Conservation (phyloP, 208 protist genomes). For the Leishmania aethiopica region DNA sequence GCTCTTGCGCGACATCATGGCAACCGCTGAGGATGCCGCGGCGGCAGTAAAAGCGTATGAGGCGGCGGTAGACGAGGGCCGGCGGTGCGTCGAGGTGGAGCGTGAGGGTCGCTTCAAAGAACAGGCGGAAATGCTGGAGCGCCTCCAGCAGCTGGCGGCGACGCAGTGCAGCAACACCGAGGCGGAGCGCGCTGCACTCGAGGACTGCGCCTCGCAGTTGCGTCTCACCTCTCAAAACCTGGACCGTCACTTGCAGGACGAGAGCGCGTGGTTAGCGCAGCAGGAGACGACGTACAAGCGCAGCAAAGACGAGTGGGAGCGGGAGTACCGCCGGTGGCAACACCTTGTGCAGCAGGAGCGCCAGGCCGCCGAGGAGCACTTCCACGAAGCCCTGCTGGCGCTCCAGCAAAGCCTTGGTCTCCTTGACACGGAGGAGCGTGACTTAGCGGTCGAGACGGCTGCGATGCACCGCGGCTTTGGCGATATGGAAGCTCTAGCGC, state of each 20-base stretch:
- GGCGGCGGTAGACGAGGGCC: conserved; percentile 42
- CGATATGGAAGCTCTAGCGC: conserved; percentile 30
- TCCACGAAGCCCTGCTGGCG: conserved; percentile 41
- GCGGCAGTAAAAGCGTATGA: conserved; percentile 54
- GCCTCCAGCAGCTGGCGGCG: conserved; percentile 45
- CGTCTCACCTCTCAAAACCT: conserved; percentile 43
- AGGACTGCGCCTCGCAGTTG: conserved; percentile 49
- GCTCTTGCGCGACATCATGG: conserved; percentile 39
- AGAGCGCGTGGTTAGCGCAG: conserved; percentile 67
- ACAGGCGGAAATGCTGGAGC: conserved; percentile 37
- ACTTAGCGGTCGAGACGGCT: conserved; percentile 35
- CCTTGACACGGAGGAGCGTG: conserved; percentile 59
- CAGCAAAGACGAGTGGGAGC: conserved; percentile 62
- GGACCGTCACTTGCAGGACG: conserved; percentile 63
- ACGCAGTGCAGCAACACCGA: conserved; percentile 52
- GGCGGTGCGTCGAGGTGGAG: conserved; percentile 39
- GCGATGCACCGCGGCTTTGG: conserved; percentile 43
- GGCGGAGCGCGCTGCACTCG: conserved; percentile 46
- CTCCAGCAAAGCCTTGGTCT: conserved; percentile 45
- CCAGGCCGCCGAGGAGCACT: conserved; percentile 53
- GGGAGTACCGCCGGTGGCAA: conserved; percentile 76
- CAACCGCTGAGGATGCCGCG: conserved; percentile 39
- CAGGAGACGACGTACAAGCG: conserved; percentile 51
- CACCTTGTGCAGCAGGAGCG: conserved; percentile 67
- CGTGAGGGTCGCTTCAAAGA: conserved; percentile 35